A percentile compares a stretch with the other conserved stretches of the same genome.
These are phyloP conservation scores for Erysimum cheiranthoides DNA, from an alignment of 345 rosid genomes.

Conservation along the genomic window DNA sequence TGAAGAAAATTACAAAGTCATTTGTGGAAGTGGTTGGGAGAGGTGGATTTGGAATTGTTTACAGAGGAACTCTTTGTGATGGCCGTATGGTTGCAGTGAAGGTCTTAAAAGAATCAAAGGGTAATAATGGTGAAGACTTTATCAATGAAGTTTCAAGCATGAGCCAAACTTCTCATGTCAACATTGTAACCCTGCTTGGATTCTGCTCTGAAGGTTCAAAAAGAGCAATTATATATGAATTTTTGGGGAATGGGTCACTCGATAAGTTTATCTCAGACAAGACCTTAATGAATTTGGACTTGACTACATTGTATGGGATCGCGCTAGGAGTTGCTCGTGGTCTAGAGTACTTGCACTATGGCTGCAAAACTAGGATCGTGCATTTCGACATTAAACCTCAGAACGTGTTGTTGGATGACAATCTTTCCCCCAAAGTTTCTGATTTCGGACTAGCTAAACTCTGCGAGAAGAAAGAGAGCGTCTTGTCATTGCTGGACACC, in stretches of 20 bases:
- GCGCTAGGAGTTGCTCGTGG: background rate
- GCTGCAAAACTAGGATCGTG: background rate
- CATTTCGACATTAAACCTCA: conserved; percentile 1
- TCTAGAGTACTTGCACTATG: background rate
- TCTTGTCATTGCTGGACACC: background rate
- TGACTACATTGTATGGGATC: background rate
- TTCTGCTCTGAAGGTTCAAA: background rate
- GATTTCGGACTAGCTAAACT: background rate
- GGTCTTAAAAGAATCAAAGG: too few relatives aligned
- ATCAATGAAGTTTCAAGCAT: conserved; percentile 50
- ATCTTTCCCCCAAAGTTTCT: background rate
- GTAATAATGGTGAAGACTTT: background rate
- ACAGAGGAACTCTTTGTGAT: too few relatives aligned
- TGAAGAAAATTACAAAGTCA: too few relatives aligned
- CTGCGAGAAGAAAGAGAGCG: background rate
- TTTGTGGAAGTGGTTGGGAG: too few relatives aligned
- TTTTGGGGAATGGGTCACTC: background rate
- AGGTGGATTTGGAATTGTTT: too few relatives aligned
- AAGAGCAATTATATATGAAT: background rate
- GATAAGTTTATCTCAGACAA: background rate
- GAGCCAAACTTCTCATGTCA: conserved; percentile 36
- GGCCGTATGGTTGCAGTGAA: too few relatives aligned
- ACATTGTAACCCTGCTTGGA: background rate
- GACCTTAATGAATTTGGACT: background rate
- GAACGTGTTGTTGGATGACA: background rate